Conservation (phyloP, 768 basidiomycete genomes). For the Tricholoma sp. region DNA sequence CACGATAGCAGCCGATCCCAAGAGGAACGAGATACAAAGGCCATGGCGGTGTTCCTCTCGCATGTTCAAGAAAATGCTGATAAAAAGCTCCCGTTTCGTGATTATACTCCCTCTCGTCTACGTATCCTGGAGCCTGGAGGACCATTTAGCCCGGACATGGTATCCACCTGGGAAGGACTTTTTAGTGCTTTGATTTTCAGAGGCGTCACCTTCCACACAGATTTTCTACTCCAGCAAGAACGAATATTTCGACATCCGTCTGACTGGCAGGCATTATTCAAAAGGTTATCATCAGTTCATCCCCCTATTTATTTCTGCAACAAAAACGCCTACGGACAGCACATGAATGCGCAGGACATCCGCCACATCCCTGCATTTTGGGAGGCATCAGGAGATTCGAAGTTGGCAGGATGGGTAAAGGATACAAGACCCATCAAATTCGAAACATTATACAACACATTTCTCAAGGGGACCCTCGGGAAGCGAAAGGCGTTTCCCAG, state of each 20-base stretch:
- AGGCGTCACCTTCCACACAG: neutral
- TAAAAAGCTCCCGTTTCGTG: neutral
- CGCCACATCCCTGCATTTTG: neutral
- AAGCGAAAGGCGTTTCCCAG: neutral
- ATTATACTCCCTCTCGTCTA: neutral
- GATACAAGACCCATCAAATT: neutral
- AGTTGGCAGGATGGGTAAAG: neutral
- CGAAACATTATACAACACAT: neutral
- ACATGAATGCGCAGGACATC: neutral
- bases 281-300: neutral
- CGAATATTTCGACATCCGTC: neutral
- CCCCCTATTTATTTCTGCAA: neutral
- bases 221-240: neutral
- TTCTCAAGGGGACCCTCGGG: neutral
- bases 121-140: neutral
- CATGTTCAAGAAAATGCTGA: neutral
- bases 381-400: neutral
- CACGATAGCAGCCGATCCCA: neutral
- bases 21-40: neutral
- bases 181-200: neutral
- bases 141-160: neutral
- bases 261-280: neutral
- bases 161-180: neutral
- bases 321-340: neutral
- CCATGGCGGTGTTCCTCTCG: neutral